Evolutionary conservation across 306 rosid genomes (phyloP), one percentile per base, ranked within the genome.

Genomic region (Medicago lupulina): DNA sequence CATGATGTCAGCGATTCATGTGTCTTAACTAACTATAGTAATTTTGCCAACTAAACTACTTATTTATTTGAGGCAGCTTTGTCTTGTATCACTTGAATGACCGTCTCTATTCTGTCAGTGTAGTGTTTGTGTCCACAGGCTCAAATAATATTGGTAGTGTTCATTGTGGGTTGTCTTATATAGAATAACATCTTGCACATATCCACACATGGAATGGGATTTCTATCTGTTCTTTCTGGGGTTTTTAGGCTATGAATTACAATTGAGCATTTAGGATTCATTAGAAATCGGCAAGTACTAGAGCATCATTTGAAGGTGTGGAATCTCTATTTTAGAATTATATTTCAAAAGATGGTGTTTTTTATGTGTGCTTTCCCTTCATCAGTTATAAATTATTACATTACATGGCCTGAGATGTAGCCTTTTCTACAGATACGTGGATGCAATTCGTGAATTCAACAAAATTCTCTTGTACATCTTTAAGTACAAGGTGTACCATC

Each of bases 391-490:
- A 25, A 11, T 58, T 28, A 12, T 49, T 66, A 21, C 17, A 61
- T 54, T 0, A 12, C 9, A 25, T 31, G 17, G 3, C 12, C 80
- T 83, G 44, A 70, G 19, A 15, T 15, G 38, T 43, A 25, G 50
- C 25, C 34, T 70, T 46, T 17, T 60, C 43, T 71, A 55, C 84
- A 95, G 99, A 80, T 95, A 95, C 70, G 96, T 93, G 59, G 99
- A 95, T 61, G 96, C 97, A 50, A 92, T 95, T 71, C 91, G 89
- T 16, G 99, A 95, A 78, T 95, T 95, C 76, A 95, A 88, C 80
- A 92, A 91, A 86, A 90, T 95, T 80, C 96, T 95, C 28, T 65
- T 92, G 65, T 92, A 92, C 84, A 89, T 95, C 72, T 89, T 74
- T 23, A 90, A 90, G 87, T 83, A 83, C 39, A 95, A 95, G 84